phyloP scores from a whole-genome alignment of 495 filamentous ascomycete species.

The Neurospora africana region DNA sequence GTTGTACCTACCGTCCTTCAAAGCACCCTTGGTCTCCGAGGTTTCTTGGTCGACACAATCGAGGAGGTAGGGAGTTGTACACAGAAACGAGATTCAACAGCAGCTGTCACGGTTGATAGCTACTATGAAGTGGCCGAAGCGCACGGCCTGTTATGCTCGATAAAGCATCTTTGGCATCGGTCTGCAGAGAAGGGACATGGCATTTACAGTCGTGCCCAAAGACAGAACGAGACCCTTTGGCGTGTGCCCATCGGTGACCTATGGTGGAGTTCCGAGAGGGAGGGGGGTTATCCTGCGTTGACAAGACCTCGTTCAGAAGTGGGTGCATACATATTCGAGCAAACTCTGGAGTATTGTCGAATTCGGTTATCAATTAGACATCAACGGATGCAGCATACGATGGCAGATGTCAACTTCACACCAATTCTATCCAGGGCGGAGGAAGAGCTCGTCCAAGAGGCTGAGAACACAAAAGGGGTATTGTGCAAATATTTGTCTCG shows the following conservation, averaged over 20 bases:
- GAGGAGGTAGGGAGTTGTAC: background rate
- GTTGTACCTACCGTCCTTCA: background rate
- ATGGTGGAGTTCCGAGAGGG: background rate
- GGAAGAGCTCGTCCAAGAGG: background rate
- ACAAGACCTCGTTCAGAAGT: background rate
- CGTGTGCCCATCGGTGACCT: background rate
- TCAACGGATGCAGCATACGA: background rate
- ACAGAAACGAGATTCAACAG: background rate
- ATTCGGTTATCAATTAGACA: background rate
- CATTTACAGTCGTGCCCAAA: background rate
- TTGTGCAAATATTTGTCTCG: background rate
- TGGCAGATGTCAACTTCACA: background rate
- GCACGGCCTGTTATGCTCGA: background rate
- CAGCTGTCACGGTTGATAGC: fast-evolving
- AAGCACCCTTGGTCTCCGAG: background rate
- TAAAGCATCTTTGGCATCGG: background rate
- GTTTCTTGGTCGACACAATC: background rate
- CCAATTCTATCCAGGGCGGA: background rate
- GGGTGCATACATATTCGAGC: background rate
- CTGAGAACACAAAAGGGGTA: background rate
- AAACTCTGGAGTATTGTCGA: background rate
- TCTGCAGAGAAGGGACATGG: background rate
- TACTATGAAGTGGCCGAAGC: fast-evolving
- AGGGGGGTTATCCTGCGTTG: background rate
- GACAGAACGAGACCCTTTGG: background rate